Conservation (phyloP, 306 rosid genomes). For the Vigna angularis region DNA sequence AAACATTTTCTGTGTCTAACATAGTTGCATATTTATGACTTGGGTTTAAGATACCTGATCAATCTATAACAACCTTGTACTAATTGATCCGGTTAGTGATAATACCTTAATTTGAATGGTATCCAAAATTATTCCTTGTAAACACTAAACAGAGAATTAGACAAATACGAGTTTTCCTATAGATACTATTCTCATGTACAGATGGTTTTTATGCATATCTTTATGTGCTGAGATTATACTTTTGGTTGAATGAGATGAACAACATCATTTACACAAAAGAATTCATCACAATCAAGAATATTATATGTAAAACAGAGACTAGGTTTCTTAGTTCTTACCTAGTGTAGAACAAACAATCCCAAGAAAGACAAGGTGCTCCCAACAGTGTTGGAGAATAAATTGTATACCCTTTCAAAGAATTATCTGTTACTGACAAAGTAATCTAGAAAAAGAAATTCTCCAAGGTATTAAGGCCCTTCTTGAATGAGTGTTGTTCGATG, state of each 20-base stretch:
- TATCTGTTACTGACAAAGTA: too few species aligned
- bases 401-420: too few species aligned
- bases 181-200: background rate
- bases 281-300: background rate
- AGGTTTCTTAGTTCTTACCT: slow-evolving; percentile 11
- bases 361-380: background rate
- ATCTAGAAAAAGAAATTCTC: background rate
- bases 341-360: background rate
- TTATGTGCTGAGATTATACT: background rate
- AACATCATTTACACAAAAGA: background rate
- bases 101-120: background rate
- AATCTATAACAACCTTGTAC: background rate
- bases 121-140: background rate
- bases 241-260: background rate
- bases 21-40: background rate
- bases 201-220: background rate
- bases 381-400: background rate
- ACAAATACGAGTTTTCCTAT: background rate
- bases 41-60: too few species aligned
- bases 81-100: background rate
- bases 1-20: background rate
- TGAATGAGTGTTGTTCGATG: background rate
- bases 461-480: background rate
- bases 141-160: background rate
- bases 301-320: background rate